Evolutionary conservation across 2,329 filamentous ascomycete species (phyloP).

Genomic region (Phoma herbarum): DNA sequence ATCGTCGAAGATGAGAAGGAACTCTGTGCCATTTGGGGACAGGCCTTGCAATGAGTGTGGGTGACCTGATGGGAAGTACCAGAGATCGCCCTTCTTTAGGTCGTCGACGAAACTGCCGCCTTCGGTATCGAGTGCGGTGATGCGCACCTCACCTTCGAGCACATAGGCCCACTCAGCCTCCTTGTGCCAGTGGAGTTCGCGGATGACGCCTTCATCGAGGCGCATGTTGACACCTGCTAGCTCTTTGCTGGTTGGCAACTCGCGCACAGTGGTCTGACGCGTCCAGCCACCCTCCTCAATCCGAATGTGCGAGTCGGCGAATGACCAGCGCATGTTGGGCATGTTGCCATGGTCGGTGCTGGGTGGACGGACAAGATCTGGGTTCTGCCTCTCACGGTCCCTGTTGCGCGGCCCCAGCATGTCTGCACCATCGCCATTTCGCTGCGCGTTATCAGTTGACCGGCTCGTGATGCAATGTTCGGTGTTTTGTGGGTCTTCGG

Average conservation of each 20-base stretch:
- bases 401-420: slow-evolving; percentile 76
- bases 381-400: slow-evolving; percentile 72
- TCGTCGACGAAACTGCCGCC: slow-evolving; percentile 82
- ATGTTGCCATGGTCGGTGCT: slow-evolving; percentile 76
- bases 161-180: slow-evolving; percentile 82
- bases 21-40: slow-evolving; percentile 70
- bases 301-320: slow-evolving; percentile 57
- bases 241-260: slow-evolving; percentile 72
- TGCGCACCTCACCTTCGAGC: slow-evolving; percentile 73
- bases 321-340: slow-evolving; percentile 74
- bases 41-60: slow-evolving; percentile 81
- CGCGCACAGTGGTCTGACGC: slow-evolving; percentile 73
- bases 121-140: slow-evolving; percentile 77
- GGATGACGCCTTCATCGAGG: slow-evolving; percentile 74
- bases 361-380: slow-evolving; percentile 75
- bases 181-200: slow-evolving; percentile 83
- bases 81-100: slow-evolving; percentile 77
- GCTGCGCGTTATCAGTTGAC: slow-evolving; percentile 32
- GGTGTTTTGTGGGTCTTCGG: slow-evolving; percentile 8
- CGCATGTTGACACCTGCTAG: slow-evolving; percentile 82
- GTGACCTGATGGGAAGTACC: slow-evolving; percentile 82
- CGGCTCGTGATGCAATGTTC: neutral
- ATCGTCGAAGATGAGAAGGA: slow-evolving; percentile 69
- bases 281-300: slow-evolving; percentile 79
- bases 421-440: slow-evolving; percentile 67